Evolutionary conservation across 106 monocot species (phyloP), one percentile per base, ranked within the genome.

Genomic region (Apostasia ramifera): DNA sequence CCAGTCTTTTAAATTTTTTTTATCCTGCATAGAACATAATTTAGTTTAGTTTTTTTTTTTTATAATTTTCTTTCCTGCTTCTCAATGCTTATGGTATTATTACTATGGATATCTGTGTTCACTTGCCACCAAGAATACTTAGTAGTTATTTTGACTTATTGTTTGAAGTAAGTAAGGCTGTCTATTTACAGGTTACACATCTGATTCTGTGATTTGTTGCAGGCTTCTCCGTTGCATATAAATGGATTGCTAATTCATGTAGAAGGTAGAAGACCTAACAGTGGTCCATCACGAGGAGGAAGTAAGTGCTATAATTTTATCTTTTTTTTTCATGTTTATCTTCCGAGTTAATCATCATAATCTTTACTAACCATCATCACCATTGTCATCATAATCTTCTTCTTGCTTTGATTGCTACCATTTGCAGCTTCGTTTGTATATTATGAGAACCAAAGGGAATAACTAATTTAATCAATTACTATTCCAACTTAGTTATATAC

Each of bases 211-310:
- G 15, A 9, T 59, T 70, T 44, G 9, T 26, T 71, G 37, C 65
- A 88, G 88, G 84, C 84, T 55, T 84, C 88, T 70, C 84, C 88
- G 5, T 48, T 88, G 41, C 46, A 76, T 53, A 13, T 88, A 52
- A 82, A 84, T 73, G 88, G 88, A 9, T 66, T 71, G 15, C 73
- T 48, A 51, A 62, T 88, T 51, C 59, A 81, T 77, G 79, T 88
- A 6, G 88, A 88, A 57, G 88, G 64, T 43, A 75, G 81, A 53
- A 84, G 78, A 79, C 81, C 84, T 59, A 83, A 83, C 59, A 74
- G 75, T 12, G 76, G 76, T 47, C 1, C 61, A 26, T 74, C 67
- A 58, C 63, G 80, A 43, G 82, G 78, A 47, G 81, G 84, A 73
- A 81, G 88, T 88, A 71, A 80, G 84, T 73, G 3, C 50, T 48